Base-by-base conservation (phyloP, 1,284 basidiomycete genomes). In the Cutaneotrichosporon arboriforme region DNA sequence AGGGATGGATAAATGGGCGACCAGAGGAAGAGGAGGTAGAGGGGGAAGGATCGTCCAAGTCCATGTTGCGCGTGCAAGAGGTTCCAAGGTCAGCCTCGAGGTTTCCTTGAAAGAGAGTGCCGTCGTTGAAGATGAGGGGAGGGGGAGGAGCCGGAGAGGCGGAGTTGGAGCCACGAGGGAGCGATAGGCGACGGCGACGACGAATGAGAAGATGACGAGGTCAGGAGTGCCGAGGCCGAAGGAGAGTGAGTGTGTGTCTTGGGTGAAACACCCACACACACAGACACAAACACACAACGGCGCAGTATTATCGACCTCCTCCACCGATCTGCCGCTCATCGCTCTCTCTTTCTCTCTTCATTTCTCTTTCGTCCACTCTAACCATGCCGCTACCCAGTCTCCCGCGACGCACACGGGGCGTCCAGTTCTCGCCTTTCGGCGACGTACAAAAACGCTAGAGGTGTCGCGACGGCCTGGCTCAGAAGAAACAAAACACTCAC, bases 401-500 rank as follows among this genome's bases (percentile, higher is more conserved):
- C 7, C 26, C 10, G 10, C 26, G 26, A 5, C 26, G 5, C 26
- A 31, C 26, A n/a, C n/a, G n/a, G n/a, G n/a, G n/a, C n/a, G n/a
- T n/a, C n/a, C n/a, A n/a, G n/a, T n/a, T n/a, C n/a, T n/a, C n/a
- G n/a, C n/a, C n/a, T n/a, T n/a, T n/a, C n/a, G n/a, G n/a, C n/a
- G n/a, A n/a, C n/a, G n/a, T n/a, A n/a, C n/a, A n/a, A n/a, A n/a
- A n/a, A n/a, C n/a, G n/a, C n/a, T n/a, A n/a, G n/a, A n/a, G n/a
- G n/a, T n/a, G n/a, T n/a, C n/a, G n/a, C n/a, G n/a, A n/a, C n/a
- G n/a, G n/a, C 26, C 26, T 20, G 8, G 15, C 45, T 31, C 26
- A 47, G 13, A 40, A 23, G 18, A 18, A 53, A 46, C 21, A 22
- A 18, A 22, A 18, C 12, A 68, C 69, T 53, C 53, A 69, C 66